Conservation (phyloP, 1,284 basidiomycete genomes). For the Naganishia albida region DNA sequence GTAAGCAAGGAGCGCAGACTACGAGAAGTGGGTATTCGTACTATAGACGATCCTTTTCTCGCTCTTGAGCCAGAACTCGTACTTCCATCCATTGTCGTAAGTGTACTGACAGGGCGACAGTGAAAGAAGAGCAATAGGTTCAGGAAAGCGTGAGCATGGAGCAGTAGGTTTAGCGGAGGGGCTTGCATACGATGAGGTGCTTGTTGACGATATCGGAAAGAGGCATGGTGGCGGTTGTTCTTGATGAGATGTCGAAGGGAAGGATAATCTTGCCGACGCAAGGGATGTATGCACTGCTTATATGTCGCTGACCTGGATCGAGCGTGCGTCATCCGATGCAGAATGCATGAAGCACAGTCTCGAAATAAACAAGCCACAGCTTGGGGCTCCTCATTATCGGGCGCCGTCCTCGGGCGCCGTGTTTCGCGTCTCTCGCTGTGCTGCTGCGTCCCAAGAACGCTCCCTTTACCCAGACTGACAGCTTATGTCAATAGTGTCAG, state of each 20-base stretch:
- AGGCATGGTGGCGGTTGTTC: conserved; percentile 11
- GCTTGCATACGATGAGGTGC: conserved; percentile 17
- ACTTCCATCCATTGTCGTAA: conserved; percentile 38
- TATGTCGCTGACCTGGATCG: neutral
- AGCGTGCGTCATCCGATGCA: conserved; percentile 1
- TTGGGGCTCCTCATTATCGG: neutral
- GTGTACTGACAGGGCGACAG: conserved; percentile 12
- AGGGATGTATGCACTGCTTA: no score
- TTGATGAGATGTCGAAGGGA: neutral
- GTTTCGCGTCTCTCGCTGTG: neutral
- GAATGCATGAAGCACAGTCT: neutral
- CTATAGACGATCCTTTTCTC: conserved; percentile 46
- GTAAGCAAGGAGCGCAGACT: neutral
- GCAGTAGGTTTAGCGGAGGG: neutral
- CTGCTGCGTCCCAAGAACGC: neutral
- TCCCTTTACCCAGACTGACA: neutral
- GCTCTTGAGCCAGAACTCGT: conserved; percentile 47
- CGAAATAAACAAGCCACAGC: neutral
- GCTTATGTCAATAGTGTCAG: neutral
- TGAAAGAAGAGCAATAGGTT: neutral
- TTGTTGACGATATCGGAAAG: conserved; percentile 31
- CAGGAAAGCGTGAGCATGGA: neutral
- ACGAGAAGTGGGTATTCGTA: neutral
- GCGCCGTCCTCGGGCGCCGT: neutral
- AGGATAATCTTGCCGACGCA: neutral